Evolutionary conservation across 2,329 filamentous ascomycete genomes (phyloP), one percentile per base, ranked within the genome.

Genomic region (Pseudocercospora crystallina): DNA sequence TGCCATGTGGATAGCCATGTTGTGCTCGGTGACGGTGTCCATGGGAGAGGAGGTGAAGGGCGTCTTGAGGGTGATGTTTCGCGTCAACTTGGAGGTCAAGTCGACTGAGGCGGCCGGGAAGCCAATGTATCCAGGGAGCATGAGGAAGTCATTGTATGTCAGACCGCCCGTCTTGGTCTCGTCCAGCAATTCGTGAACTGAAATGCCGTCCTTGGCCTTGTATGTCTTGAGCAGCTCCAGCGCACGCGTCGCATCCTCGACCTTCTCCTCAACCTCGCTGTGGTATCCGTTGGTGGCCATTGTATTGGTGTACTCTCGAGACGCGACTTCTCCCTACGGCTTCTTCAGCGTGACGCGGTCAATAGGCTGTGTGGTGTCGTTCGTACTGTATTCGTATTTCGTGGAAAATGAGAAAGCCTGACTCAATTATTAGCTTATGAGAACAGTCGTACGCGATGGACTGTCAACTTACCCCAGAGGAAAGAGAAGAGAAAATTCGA

Each of bases 1-100:
- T 45, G 89, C 89, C 81, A 95, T 96, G 77, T 96, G 89, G 65
- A 99, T 97, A 60, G 94, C 95, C 95, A 99, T 99, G 72, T 95
- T 92, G 76, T 96, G 89, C 79, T 99, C 94, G 37, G 95, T 99
- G 71, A 99, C 94, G 8, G 94, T 99, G 78, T 99, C 94, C 94
- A 99, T 99, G 66, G 95, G 94, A 34, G 94, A 97, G 40, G 94
- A 99, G 60, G 97, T 83, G 68, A 99, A 91, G 54, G 94, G 94
- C 5, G 91, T 95, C 83, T 96, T 99, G 71, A 99, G 81, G 32
- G 89, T 85, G 74, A 99, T 95, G 67, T 90, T 85, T 83, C 95
- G 96, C 63, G 94, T 99, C 66, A 99, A 81, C 52, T 90, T 90
- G 32, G 92, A 90, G 64, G 97, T 94, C 56, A 99, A 85, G 42